Evolutionary conservation across 495 filamentous ascomycete genomes (phyloP).

Genomic region (Poronia punctata): DNA sequence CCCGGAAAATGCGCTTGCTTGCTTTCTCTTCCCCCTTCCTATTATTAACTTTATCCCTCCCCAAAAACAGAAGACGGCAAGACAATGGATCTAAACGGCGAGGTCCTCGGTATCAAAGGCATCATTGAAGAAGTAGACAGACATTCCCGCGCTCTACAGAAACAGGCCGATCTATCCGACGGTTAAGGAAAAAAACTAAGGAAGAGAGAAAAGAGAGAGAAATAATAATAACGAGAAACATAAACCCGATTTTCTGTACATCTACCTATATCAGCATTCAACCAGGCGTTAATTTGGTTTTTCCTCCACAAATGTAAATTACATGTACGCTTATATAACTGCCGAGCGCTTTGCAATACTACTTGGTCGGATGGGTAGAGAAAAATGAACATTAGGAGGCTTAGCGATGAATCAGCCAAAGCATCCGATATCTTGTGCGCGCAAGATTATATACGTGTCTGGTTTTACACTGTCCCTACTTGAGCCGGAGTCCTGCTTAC

Average conservation of each 20-base stretch:
- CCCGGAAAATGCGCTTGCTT: neutral
- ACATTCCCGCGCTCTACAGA: conserved; percentile 71
- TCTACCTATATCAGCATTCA: conserved; percentile 19
- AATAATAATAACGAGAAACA: no score
- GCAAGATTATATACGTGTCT: no score
- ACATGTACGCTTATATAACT: no score
- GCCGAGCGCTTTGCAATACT: conserved; percentile 7
- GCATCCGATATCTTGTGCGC: no score
- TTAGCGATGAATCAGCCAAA: neutral
- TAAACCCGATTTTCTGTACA: conserved; percentile 8
- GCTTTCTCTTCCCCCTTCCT: no score
- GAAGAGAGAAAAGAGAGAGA: no score
- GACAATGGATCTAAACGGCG: conserved; percentile 60
- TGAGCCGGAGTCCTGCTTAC: no score
- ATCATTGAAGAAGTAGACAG: conserved; percentile 84
- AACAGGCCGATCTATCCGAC: conserved; percentile 72
- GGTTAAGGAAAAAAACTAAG: no score
- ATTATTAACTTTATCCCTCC: no score
- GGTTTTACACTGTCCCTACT: no score
- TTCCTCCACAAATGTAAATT: no score
- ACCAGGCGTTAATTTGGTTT: conserved; percentile 19
- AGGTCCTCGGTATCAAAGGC: conserved; percentile 77
- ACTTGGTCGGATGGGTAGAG: conserved; percentile 1
- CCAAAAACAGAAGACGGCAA: conserved; percentile 66
- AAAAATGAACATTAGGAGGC: neutral